These are phyloP conservation scores for Rhododendron williamsianum DNA, from an alignment of 148 eudicot species.

Conservation along the genomic window DNA sequence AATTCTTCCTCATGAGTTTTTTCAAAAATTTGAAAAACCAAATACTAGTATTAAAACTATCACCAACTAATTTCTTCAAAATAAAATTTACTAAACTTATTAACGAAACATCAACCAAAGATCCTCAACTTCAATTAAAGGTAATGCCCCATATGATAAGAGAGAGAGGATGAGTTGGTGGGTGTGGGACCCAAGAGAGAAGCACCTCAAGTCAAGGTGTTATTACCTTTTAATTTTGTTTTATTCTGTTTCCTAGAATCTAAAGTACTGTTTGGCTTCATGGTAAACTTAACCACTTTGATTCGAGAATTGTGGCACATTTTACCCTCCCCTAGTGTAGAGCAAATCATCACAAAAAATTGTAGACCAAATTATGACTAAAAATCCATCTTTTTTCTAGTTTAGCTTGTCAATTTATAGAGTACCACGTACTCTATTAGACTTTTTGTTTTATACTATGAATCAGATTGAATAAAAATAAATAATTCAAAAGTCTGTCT, in stretches of 20 bases:
- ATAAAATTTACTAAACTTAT: no score
- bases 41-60: no score
- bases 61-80: neutral
- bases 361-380: neutral
- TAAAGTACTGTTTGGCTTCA: neutral
- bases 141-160: neutral
- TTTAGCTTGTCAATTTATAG: no score
- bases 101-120: neutral
- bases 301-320: neutral
- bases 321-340: neutral
- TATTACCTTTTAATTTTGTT: neutral
- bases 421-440: neutral
- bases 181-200: neutral
- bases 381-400: neutral
- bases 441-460: neutral
- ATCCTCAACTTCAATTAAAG: neutral
- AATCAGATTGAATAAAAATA: no score
- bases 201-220: neutral
- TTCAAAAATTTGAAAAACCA: neutral
- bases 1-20: neutral
- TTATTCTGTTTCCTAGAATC: neutral
- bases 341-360: neutral
- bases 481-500: no score
- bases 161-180: neutral
- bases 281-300: neutral